Evolutionary conservation across 192 early-diverging fungal species (phyloP).

Genomic region (Coemansia sp.): DNA sequence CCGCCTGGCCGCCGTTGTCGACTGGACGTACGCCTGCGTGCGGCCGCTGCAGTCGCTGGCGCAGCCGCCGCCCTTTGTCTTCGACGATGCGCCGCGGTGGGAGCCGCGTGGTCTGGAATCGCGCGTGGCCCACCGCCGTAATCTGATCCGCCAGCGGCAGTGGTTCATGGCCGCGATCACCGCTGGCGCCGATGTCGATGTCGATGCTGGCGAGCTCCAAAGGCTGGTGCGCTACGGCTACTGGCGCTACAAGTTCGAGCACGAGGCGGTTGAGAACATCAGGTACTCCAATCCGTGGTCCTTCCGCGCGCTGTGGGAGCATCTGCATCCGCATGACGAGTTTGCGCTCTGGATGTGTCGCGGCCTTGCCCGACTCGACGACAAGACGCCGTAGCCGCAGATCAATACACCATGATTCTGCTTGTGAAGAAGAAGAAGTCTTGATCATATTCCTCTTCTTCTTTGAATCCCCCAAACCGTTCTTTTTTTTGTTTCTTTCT

Average conservation of each 20-base stretch:
- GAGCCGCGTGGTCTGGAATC: conserved; percentile 24
- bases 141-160: conserved; percentile 41
- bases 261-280: conserved; percentile 30
- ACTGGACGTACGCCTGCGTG: conserved; percentile 38
- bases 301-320: conserved; percentile 47
- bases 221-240: conserved; percentile 33
- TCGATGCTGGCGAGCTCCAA: conserved; percentile 15
- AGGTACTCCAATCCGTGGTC: conserved; percentile 44
- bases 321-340: conserved; percentile 20
- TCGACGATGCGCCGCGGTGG: conserved; percentile 52
- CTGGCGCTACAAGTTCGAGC: conserved; percentile 48
- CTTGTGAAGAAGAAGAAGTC: neutral
- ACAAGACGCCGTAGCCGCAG: too few species aligned
- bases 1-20: conserved; percentile 26
- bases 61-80: conserved; percentile 41
- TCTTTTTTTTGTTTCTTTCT: neutral
- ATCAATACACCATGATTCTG: too few species aligned
- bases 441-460: neutral
- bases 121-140: conserved; percentile 34
- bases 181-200: neutral
- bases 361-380: neutral
- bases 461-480: too few species aligned
- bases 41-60: conserved; percentile 30
- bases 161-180: conserved; percentile 39
- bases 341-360: conserved; percentile 45